phyloP scores from a whole-genome alignment of 371 early-diverging fungal species.

The Mortierella sp. region DNA sequence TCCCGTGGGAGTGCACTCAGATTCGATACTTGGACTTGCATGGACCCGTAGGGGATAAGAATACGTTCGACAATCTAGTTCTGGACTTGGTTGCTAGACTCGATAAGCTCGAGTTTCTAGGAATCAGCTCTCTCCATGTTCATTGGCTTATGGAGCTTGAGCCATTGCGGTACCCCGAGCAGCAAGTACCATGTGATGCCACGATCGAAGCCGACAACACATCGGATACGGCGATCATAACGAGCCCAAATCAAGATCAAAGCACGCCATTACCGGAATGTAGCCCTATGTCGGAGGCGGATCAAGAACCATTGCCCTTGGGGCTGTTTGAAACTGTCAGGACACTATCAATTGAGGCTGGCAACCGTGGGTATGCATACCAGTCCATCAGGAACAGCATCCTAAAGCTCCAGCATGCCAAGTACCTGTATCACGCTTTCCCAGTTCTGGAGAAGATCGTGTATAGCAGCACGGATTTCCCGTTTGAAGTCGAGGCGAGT shows the following conservation, averaged over 20 bases:
- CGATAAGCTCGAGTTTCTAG: conserved; percentile 18
- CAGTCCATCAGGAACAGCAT: background rate
- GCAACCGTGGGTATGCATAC: background rate
- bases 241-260: too few relatives aligned
- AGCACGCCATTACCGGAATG: too few relatives aligned
- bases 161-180: conserved; percentile 7
- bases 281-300: background rate
- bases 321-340: conserved; percentile 19
- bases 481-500: conserved; percentile 1
- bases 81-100: conserved; percentile 23
- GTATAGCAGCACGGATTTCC: conserved; percentile 12
- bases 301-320: conserved; percentile 2
- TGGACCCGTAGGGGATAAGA: conserved; percentile 1
- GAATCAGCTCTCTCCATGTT: conserved; percentile 10
- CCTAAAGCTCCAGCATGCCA: conserved; percentile 7
- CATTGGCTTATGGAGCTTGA: conserved; percentile 23
- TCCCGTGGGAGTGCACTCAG: conserved; percentile 23
- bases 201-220: background rate
- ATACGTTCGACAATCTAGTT: conserved; percentile 15
- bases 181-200: background rate
- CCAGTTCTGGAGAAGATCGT: conserved; percentile 25
- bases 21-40: conserved; percentile 25
- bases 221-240: background rate
- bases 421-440: conserved; percentile 26
- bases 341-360: conserved; percentile 15